Base-by-base conservation (phyloP, 2,329 filamentous ascomycete species). In the Xenosphaeropsis pyriputrescens region DNA sequence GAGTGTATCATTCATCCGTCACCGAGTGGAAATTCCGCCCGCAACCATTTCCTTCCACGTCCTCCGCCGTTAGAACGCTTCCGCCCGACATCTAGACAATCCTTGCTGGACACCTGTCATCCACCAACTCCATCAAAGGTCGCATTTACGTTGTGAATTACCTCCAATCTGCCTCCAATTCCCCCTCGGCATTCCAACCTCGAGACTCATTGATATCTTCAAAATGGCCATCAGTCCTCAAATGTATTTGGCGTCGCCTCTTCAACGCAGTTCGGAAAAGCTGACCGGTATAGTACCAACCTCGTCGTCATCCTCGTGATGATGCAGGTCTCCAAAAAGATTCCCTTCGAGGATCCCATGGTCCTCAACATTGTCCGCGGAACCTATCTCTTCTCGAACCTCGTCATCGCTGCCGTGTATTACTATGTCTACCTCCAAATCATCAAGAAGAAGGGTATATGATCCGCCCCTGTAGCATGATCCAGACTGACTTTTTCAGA, bases 261-360 rank as follows among this genome's bases (percentile, higher is more conserved):
- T 33, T 14, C 41, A 30, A 26, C 39, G 33, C 29, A 41, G 40
- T 46, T 46, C 35, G 6, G 37, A 35, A 3, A 42, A 45, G n/a
- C 29, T 36, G 32, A 15, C 32, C 22, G 5, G 40, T 43, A 39
- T 38, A 93, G 86, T 54, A 85, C 83, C 61, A 94, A 94, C 72
- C 72, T 94, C 60, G 70, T 85, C 67, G 86, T 94, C 78, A 88
- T 93, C 67, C 75, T 94, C 51, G 83, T 84, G 58, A 93, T 95
- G 81, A 95, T 96, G 85, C 89, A 95, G 72, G 82, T 93, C 44
- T 83, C 86, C 52, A 96, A 96, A 75, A 85, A 80, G 63, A 78
- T 98, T 44, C 85, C 88, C 35, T 94, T 96, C 55, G 89, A 96
- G 19, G 80, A 96, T 56, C 85, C 75, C n/a, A 67, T 71, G 44